These are phyloP conservation scores for Colletotrichum cuscutae DNA, from an alignment of 2,329 filamentous ascomycete genomes.

Conservation along the genomic window DNA sequence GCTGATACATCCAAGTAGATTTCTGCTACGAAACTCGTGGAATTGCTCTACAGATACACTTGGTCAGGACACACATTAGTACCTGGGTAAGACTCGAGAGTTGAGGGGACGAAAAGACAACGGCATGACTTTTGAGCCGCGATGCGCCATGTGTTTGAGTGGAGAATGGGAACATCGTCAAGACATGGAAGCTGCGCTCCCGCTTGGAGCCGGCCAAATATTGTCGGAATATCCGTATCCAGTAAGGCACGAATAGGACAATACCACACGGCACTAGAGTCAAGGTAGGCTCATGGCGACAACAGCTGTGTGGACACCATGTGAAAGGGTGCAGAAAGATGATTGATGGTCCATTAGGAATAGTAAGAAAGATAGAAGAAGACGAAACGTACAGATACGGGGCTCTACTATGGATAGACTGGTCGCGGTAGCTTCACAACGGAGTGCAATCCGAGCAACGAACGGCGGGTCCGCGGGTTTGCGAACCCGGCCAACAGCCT, in stretches of 20 bases:
- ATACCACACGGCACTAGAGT: not conserved
- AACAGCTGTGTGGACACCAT: not conserved
- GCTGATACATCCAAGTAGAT: not conserved
- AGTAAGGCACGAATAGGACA: not conserved
- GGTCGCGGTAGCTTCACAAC: not conserved
- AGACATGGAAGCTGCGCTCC: not conserved
- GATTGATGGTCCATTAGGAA: not conserved
- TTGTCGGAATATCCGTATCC: conserved; percentile 4
- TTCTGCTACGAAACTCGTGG: not conserved
- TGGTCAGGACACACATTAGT: not conserved
- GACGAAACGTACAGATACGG: not conserved
- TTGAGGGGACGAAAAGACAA: not conserved
- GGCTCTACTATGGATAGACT: not conserved
- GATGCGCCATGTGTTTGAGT: not conserved
- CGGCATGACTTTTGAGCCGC: not conserved
- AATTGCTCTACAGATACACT: not conserved
- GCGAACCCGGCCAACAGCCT: not conserved
- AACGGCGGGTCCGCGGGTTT: conserved; percentile 15
- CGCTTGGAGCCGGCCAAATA: not conserved
- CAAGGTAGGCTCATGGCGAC: not conserved
- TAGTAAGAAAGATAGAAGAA: not conserved
- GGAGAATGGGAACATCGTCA: not conserved
- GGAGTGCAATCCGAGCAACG: not conserved
- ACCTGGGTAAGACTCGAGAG: not conserved
- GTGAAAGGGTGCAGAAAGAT: not conserved